phyloP scores from a whole-genome alignment of 1,284 basidiomycete genomes.

The Irpex sp. region DNA sequence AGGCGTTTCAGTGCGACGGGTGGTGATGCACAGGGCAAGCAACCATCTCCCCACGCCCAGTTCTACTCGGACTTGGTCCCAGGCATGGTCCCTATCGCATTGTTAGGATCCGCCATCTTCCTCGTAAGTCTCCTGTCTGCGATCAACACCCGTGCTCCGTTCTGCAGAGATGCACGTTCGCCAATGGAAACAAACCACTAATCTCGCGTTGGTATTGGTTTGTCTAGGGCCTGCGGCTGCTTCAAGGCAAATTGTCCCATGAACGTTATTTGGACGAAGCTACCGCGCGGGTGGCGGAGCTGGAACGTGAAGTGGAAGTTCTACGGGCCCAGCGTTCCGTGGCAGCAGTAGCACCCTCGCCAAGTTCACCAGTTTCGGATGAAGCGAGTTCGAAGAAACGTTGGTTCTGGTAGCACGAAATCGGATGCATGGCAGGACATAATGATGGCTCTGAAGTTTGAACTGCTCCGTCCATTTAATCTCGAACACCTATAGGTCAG shows the following conservation, averaged over 20 bases:
- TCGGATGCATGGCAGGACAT: neutral
- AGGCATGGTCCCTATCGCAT: constrained; percentile 79
- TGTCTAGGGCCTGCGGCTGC: constrained; percentile 67
- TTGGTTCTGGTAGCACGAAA: constrained; percentile 10
- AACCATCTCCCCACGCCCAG: constrained; percentile 60
- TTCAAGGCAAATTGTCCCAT: constrained; percentile 69
- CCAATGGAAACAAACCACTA: neutral
- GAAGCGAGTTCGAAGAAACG: neutral
- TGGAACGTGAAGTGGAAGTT: constrained; percentile 69
- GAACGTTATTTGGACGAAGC: constrained; percentile 78
- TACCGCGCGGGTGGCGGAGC: constrained; percentile 50
- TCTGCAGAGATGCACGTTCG: neutral
- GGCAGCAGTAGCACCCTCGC: constrained; percentile 2
- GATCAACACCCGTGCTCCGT: neutral
- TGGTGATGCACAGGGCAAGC: constrained; percentile 10
- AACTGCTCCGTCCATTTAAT: neutral
- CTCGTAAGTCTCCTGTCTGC: constrained; percentile 54
- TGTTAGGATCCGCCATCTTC: constrained; percentile 83
- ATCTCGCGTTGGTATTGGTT: neutral
- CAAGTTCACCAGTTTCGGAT: neutral
- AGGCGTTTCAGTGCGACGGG: constrained; percentile 8
- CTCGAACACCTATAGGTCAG: neutral
- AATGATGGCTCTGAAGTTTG: neutral
- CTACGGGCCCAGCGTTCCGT: constrained; percentile 30
- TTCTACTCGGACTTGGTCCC: constrained; percentile 78